phyloP scores from a whole-genome alignment of 1,284 basidiomycete genomes.

The Moniliophthora roreri region DNA sequence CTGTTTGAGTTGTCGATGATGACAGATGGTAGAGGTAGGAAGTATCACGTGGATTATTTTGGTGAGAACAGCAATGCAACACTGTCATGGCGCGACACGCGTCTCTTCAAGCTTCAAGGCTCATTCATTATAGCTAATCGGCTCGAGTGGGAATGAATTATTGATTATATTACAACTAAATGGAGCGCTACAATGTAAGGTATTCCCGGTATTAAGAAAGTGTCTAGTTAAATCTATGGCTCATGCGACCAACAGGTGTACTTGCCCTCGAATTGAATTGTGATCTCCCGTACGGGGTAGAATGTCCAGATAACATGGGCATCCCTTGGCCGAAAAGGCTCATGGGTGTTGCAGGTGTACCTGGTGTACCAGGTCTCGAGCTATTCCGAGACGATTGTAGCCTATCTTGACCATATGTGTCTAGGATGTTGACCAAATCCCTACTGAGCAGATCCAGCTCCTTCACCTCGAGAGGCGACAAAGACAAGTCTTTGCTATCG shows the following conservation, averaged over 20 bases:
- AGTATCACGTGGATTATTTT: too few species aligned
- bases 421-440: constrained; percentile 72
- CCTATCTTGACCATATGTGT: constrained; percentile 64
- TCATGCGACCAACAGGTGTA: constrained; percentile 56
- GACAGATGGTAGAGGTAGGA: too few species aligned
- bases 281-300: constrained; percentile 51
- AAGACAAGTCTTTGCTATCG: constrained; percentile 42
- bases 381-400: not conserved
- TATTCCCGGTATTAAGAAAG: not conserved
- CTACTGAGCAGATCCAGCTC: constrained; percentile 76
- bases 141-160: too few species aligned
- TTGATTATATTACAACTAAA: too few species aligned
- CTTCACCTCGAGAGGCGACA: constrained; percentile 66
- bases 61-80: too few species aligned
- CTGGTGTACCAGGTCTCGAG: not conserved
- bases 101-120: too few species aligned
- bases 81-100: too few species aligned
- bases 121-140: too few species aligned
- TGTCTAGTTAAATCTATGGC: constrained; percentile 14
- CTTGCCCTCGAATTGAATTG: constrained; percentile 59
- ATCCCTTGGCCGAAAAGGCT: not conserved
- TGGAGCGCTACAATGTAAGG: not conserved
- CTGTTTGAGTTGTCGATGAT: too few species aligned
- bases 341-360: not conserved
- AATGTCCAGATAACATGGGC: constrained; percentile 43